These are phyloP conservation scores for Pseudopithomyces maydicus DNA, from an alignment of 2,329 filamentous ascomycete species.

Conservation along the genomic window DNA sequence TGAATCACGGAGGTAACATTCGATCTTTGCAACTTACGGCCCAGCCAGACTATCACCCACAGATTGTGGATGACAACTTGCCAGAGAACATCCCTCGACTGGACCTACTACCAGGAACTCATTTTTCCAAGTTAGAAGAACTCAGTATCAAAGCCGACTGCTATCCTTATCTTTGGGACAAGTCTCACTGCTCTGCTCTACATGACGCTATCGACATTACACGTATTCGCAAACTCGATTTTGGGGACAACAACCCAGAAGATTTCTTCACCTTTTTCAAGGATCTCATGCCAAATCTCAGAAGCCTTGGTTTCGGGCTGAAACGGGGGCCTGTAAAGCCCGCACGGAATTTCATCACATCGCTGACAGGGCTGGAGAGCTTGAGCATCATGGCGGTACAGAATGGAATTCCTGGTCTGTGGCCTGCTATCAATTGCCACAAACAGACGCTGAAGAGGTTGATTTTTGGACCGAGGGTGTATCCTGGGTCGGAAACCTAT, in stretches of 20 bases:
- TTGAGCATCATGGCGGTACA: constrained; percentile 3
- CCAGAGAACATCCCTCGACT: neutral
- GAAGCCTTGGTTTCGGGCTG: neutral
- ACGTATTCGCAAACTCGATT: constrained; percentile 11
- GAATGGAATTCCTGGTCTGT: neutral
- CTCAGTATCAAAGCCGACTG: neutral
- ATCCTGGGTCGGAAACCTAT: no score
- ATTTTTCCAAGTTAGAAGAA: constrained; percentile 5
- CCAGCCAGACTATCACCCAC: neutral
- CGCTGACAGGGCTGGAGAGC: neutral
- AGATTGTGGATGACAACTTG: neutral
- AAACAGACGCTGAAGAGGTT: constrained; percentile 9
- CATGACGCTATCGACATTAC: constrained; percentile 8
- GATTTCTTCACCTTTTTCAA: constrained; percentile 9
- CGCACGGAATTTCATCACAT: neutral
- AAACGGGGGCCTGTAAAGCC: neutral
- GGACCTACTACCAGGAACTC: neutral
- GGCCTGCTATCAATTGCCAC: constrained; percentile 14
- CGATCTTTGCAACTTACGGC: neutral
- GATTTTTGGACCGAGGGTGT: neutral
- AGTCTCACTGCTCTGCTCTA: constrained; percentile 3
- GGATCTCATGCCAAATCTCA: constrained; percentile 9
- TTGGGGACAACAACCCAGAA: constrained; percentile 9
- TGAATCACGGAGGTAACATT: constrained; percentile 1
- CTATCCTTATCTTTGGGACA: constrained; percentile 1